A percentile compares a stretch with the other conserved stretches of the same genome.
These are phyloP conservation scores for Pouteria glomerata DNA, from an alignment of 148 eudicot genomes.

Conservation along the genomic window DNA sequence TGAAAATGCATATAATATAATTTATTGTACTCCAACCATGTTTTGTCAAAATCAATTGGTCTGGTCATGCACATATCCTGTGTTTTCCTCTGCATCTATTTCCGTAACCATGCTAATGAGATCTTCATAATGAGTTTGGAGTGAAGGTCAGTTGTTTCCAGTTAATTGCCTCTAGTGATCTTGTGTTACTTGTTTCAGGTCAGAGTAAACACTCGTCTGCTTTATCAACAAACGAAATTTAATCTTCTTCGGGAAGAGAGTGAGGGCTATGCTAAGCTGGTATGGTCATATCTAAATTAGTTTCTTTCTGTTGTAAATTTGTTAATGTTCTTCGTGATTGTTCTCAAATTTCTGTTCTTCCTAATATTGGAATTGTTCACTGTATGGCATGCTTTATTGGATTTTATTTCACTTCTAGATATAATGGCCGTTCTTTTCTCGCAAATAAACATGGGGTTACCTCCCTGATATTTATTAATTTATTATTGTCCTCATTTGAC, in stretches of 20 bases:
- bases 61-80: no score
- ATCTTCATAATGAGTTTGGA: background rate
- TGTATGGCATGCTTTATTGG: background rate
- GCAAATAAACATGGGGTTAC: background rate
- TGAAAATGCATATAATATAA: no score
- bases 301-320: background rate
- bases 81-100: background rate
- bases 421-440: background rate
- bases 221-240: conserved; percentile 98
- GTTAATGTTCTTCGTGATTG: background rate
- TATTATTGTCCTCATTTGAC: background rate
- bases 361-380: background rate
- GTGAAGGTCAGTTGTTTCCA: background rate
- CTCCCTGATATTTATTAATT: background rate
- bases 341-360: background rate
- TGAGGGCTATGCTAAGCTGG: conserved; percentile 99
- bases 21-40: no score
- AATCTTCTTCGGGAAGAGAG: conserved; percentile 98
- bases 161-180: conserved; percentile 4
- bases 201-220: conserved; percentile 92
- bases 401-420: background rate
- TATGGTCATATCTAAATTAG: conserved; percentile 22
- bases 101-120: background rate
- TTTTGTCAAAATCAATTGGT: no score
- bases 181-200: conserved; percentile 53